Evolutionary conservation across 1,139 yeast genomes (phyloP), one percentile per base, ranked within the genome.

Genomic region (Candida glucosophila): DNA sequence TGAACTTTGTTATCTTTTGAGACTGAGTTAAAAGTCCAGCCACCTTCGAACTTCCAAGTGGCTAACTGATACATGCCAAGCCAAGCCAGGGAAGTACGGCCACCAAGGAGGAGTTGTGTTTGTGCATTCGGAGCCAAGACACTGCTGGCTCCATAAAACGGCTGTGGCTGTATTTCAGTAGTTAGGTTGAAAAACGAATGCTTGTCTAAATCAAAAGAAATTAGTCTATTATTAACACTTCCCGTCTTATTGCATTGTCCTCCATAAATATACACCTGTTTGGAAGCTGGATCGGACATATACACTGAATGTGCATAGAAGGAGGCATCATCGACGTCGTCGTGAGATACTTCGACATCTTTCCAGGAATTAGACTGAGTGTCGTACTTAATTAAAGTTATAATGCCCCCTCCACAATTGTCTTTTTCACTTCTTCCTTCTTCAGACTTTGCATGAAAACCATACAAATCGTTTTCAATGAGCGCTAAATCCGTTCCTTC

Each of bases 51-150:
- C 30, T 55, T 51, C 71, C 71, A 64, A 0, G 66, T 56, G 3
- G 70, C 70, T 20, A 64, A 40, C 37, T 62, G 70, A 36, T 52
- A 51, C 69, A 64, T 61, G 36, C 49, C 61, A 22, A 64, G 41
- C 70, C 70, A 64, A 1, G 67, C 67, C 6, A 40, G 37, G 18
- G 35, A 31, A 28, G 61, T 56, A 29, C 55, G 46, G 2, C 71
- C 71, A 1, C 69, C 71, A 27, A 64, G 48, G 1, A 63, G 45
- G 24, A 64, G 40, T 34, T 56, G 67, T 11, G 49, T 47, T 27
- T 51, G 58, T 1, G 65, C 55, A 19, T 50, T 43, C 14, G 70
- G 69, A 0, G 68, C 67, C 26, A 49, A 29, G n/a, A 61, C 25
- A 30, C 51, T 56, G 4, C 55, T 38, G 2, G 69, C 67, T 0